These are phyloP conservation scores for Hyphopichia buzzinii DNA, from an alignment of 1,139 yeast species.

Conservation along the genomic window DNA sequence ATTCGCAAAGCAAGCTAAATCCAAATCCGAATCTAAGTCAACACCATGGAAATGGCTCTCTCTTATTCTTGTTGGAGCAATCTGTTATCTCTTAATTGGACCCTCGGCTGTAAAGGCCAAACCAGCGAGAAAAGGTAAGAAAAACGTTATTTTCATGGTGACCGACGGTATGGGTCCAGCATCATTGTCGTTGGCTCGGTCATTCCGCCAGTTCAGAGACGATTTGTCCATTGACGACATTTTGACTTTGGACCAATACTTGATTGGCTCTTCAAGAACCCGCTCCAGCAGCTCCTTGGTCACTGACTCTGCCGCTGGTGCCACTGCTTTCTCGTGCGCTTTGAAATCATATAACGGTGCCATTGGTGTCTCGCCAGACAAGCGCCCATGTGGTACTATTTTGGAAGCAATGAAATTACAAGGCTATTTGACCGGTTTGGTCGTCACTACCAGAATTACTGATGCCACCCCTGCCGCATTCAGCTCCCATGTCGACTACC, in stretches of 20 bases:
- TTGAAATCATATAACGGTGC: conserved; percentile 82
- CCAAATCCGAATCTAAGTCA: not conserved
- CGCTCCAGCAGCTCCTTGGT: conserved; percentile 67
- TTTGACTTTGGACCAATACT: conserved; percentile 59
- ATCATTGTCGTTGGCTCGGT: conserved; percentile 69
- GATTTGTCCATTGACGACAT: conserved; percentile 49
- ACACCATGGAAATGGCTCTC: not conserved
- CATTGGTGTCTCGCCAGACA: conserved; percentile 65
- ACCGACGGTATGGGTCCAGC: conserved; percentile 95
- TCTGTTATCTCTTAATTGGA: not conserved
- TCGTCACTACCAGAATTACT: conserved; percentile 74
- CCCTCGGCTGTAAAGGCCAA: not conserved
- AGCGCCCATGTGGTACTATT: conserved; percentile 73
- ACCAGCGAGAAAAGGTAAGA: conserved; percentile 18
- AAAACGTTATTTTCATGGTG: conserved; percentile 79
- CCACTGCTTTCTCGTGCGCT: conserved; percentile 84
- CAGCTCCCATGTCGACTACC: conserved; percentile 68
- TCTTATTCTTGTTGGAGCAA: not conserved
- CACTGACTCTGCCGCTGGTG: conserved; percentile 94
- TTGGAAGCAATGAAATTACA: conserved; percentile 77
- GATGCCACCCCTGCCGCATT: conserved; percentile 93
- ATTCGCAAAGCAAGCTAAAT: no score
- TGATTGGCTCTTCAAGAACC: conserved; percentile 78
- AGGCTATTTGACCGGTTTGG: conserved; percentile 80
- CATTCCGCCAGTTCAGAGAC: conserved; percentile 60